These are phyloP conservation scores for Arachnopeziza araneosa DNA, from an alignment of 2,329 filamentous ascomycete genomes.

Conservation along the genomic window DNA sequence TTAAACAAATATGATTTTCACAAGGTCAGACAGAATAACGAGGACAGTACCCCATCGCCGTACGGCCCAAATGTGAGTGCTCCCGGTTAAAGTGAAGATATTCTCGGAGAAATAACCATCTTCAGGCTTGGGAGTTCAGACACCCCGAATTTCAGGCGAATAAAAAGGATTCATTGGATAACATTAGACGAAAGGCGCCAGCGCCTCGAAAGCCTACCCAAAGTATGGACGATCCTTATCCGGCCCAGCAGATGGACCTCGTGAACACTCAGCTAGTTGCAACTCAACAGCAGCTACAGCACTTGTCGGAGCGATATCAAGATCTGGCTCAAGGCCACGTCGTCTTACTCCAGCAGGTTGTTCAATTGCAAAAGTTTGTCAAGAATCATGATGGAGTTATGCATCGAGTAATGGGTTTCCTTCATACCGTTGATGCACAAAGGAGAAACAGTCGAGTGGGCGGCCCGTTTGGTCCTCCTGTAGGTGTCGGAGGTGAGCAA, in stretches of 20 bases:
- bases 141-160: slow-evolving; percentile 94
- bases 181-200: slow-evolving; percentile 91
- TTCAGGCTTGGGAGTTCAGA: slow-evolving; percentile 90
- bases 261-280: slow-evolving; percentile 84
- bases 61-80: slow-evolving; percentile 70
- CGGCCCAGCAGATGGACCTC: slow-evolving; percentile 82
- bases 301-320: slow-evolving; percentile 76
- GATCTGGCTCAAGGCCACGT: slow-evolving; percentile 65
- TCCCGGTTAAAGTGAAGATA: background rate
- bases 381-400: slow-evolving; percentile 67
- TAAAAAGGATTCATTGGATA: slow-evolving; percentile 93
- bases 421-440: slow-evolving; percentile 60
- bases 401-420: slow-evolving; percentile 63
- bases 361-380: slow-evolving; percentile 55
- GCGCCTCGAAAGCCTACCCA: slow-evolving; percentile 72
- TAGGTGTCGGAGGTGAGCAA: slow-evolving; percentile 35
- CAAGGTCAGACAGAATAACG: slow-evolving; percentile 89
- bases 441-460: slow-evolving; percentile 52
- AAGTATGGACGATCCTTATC: slow-evolving; percentile 63
- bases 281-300: slow-evolving; percentile 87
- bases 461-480: slow-evolving; percentile 35
- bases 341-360: slow-evolving; percentile 55
- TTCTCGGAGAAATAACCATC: slow-evolving; percentile 19
- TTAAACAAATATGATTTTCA: slow-evolving; percentile 98
- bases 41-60: slow-evolving; percentile 74